Percentiles rank a stretch among this genome's conserved stretches.
phyloP scores from a whole-genome alignment of 768 basidiomycete genomes.

The Sporobolomyces phaffii region DNA sequence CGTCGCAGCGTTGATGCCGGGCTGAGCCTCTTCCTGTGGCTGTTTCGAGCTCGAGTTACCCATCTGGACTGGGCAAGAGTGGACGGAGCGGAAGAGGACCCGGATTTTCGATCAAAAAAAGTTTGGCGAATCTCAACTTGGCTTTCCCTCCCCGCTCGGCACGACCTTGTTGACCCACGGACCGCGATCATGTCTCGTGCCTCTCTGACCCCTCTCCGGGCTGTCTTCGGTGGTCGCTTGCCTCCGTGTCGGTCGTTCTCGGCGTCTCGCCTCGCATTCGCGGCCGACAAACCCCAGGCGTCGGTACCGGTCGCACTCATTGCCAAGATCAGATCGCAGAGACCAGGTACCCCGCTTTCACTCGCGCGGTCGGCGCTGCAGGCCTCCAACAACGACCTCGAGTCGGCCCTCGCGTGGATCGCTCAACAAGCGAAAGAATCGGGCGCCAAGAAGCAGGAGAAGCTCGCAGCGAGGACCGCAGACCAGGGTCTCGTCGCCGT shows the following conservation, averaged over 20 bases:
- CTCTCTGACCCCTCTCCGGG: background rate
- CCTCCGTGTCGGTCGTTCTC: background rate
- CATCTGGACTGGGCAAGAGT: background rate
- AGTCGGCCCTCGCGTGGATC: constrained; percentile 72
- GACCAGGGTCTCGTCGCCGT: constrained; percentile 73
- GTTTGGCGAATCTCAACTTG: background rate
- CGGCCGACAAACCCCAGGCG: constrained; percentile 20
- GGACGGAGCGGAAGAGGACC: background rate
- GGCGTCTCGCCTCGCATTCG: background rate
- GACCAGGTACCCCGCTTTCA: constrained; percentile 65
- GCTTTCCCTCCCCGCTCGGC: too few species aligned
- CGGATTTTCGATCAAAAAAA: background rate
- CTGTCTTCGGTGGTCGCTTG: background rate
- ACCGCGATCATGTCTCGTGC: background rate
- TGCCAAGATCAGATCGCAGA: constrained; percentile 73
- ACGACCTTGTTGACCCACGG: too few species aligned
- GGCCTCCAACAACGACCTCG: constrained; percentile 65
- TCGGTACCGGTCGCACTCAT: constrained; percentile 68
- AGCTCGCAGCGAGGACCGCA: constrained; percentile 67
- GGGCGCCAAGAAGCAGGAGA: constrained; percentile 74
- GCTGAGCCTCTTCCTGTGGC: background rate
- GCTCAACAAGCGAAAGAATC: constrained; percentile 63
- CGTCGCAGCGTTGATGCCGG: background rate
- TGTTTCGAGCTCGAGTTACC: constrained; percentile 8
- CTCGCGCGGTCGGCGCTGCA: constrained; percentile 83